Conservation (phyloP, 2,329 filamentous ascomycete genomes). For the Pseudogymnoascus sp. region DNA sequence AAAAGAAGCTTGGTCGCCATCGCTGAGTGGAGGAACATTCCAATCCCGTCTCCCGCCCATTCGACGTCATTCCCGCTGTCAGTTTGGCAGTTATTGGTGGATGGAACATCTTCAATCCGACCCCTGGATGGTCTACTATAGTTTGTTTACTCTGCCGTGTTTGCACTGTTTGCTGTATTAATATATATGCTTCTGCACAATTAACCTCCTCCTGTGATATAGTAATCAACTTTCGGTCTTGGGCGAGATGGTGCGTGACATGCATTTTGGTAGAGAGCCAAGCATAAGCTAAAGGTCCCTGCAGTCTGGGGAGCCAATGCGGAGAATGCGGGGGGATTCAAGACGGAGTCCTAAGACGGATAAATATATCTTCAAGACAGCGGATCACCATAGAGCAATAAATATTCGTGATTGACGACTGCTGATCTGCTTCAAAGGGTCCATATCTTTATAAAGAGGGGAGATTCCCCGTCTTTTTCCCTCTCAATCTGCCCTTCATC, state of each 20-base stretch:
- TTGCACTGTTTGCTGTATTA: not conserved
- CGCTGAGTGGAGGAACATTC: not conserved
- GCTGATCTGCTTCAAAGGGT: not conserved
- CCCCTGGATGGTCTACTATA: not conserved
- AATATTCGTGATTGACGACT: not conserved
- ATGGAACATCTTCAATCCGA: not conserved
- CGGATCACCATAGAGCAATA: not conserved
- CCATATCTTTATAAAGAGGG: not conserved
- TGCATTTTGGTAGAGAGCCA: not conserved
- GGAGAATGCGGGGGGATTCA: not conserved
- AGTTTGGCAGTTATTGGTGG: not conserved
- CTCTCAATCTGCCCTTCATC: not conserved
- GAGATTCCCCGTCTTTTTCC: not conserved
- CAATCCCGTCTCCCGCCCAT: not conserved
- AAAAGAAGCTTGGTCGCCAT: not conserved
- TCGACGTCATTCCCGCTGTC: not conserved
- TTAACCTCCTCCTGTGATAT: not conserved
- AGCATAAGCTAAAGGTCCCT: not conserved
- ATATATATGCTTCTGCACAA: not conserved
- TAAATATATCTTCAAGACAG: not conserved
- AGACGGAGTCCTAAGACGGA: not conserved
- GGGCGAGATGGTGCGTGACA: not conserved
- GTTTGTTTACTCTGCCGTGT: not conserved
- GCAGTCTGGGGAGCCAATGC: not conserved
- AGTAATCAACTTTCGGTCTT: not conserved